phyloP scores from a whole-genome alignment of 2,329 filamentous ascomycete species.

The Aurifilum marmelostoma region DNA sequence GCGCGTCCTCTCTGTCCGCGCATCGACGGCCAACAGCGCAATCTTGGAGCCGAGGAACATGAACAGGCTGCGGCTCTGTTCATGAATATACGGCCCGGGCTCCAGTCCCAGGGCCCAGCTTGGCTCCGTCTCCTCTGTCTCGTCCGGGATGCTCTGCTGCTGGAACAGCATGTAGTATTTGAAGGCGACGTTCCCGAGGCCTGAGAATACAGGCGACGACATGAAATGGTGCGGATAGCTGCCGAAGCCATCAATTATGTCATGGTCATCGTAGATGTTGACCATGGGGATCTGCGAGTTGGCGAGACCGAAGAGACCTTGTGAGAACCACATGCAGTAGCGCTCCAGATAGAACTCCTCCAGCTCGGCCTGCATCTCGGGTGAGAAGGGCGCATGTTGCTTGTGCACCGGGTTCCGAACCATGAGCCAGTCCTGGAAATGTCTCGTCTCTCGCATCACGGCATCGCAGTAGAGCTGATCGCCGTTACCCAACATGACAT shows the following conservation, averaged over 20 bases:
- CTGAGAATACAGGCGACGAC: constrained; percentile 85
- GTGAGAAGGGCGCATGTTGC: constrained; percentile 74
- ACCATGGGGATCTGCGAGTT: constrained; percentile 96
- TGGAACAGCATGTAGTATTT: constrained; percentile 99
- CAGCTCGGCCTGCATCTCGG: constrained; percentile 84
- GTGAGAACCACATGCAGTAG: constrained; percentile 95
- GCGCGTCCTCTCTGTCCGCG: constrained; percentile 85
- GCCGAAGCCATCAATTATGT: constrained; percentile 88
- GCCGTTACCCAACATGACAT: constrained; percentile 96
- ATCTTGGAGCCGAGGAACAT: constrained; percentile 79
- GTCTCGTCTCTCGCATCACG: constrained; percentile 71
- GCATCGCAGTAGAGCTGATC: constrained; percentile 97
- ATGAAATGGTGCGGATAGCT: constrained; percentile 93
- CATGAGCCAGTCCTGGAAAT: constrained; percentile 83
- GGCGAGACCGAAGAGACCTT: constrained; percentile 90
- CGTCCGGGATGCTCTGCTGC: constrained; percentile 83
- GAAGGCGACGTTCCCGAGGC: constrained; percentile 88
- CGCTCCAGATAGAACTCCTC: constrained; percentile 86
- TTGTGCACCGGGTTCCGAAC: constrained; percentile 82
- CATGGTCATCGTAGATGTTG: constrained; percentile 97
- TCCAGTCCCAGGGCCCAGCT: constrained; percentile 84
- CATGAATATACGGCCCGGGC: constrained; percentile 87
- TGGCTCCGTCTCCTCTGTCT: constrained; percentile 81
- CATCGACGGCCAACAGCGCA: constrained; percentile 85
- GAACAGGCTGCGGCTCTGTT: constrained; percentile 83